Base-by-base conservation (phyloP, 1,284 basidiomycete species). In the Moniliophthora roreri region DNA sequence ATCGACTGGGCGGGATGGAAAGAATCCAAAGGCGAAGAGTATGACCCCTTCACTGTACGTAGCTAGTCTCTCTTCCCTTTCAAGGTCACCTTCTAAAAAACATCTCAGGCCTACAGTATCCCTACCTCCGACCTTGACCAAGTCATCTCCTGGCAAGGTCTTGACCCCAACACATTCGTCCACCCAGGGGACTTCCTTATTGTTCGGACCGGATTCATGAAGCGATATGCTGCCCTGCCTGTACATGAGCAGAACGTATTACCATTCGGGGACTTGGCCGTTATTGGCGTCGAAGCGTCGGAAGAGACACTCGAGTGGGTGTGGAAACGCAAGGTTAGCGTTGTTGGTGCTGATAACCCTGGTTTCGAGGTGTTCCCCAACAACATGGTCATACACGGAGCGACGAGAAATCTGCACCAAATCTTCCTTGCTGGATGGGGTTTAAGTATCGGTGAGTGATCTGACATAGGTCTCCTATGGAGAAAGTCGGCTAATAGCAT, bases 161-260 rank as follows among this genome's bases (percentile, higher is more conserved):
- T 58, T 24, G 39, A 58, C 51, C 35, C 57, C 1, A 21, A 8
- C 6, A 26, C 48, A 2, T 56, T 56, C 41, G 6, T 45, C 20
- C 45, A 42, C 5, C 57, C 57, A 9, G 57, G 57, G 0, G 57
- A 58, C 47, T 58, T 56, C 38, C 55, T 58, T 20, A 50, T 58
- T 23, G 35, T 58, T 24, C 54, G 57, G n/a, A 59, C 55, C 0
- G 58, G 58, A 2, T 59, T 53, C 28, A 53, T 46, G 18, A 48
- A 54, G 39, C 50, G 54, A 44, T 59, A 59, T 41, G 3, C 8
- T 11, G 47, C 58, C 9, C 48, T 54, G 15, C 38, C 58, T 1
- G 20, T 18, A 3, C 50, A 56, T 16, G 58, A 52, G 7, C 55
- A 59, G 37, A 8, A 23, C 13, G 26, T 52, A 2, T 13, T 57